Evolutionary conservation across 495 filamentous ascomycete species (phyloP).

Genomic region (Trichocladium antarcticum): DNA sequence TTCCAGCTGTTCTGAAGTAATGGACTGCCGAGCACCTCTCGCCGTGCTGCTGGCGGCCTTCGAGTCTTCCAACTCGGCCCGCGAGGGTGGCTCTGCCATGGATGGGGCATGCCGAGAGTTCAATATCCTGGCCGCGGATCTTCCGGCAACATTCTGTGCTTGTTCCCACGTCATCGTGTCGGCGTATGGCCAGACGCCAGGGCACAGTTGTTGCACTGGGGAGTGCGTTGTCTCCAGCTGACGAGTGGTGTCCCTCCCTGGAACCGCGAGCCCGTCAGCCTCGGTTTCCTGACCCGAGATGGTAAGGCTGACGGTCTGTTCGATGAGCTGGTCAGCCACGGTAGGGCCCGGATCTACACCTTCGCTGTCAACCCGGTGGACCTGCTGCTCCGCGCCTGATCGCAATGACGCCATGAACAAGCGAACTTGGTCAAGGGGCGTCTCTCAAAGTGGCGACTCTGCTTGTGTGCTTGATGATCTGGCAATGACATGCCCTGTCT

Average conservation of each 20-base stretch:
- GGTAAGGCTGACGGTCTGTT: slow-evolving; percentile 16
- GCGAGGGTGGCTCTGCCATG: neutral
- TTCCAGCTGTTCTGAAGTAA: slow-evolving; percentile 1
- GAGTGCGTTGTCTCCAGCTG: neutral
- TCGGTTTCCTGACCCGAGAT: slow-evolving; percentile 14
- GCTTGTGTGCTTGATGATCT: slow-evolving; percentile 11
- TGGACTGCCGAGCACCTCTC: neutral
- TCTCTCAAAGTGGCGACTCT: slow-evolving; percentile 8
- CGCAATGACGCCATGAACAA: slow-evolving; percentile 11
- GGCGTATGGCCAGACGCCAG: slow-evolving; percentile 8
- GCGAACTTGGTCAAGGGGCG: neutral
- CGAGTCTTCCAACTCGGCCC: neutral
- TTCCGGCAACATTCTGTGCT: slow-evolving; percentile 1
- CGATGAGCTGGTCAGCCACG: slow-evolving; percentile 15
- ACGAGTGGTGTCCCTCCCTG: neutral
- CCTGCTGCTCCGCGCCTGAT: too few species aligned
- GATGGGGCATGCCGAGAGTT: neutral
- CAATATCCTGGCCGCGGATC: neutral
- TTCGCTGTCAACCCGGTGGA: too few species aligned
- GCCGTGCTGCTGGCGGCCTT: neutral
- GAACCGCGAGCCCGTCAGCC: neutral
- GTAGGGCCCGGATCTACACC: slow-evolving; percentile 5
- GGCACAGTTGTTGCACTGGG: neutral
- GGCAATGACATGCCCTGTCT: slow-evolving; percentile 2
- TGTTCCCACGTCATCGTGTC: slow-evolving; percentile 1